Evolutionary conservation across 208 protist species (phyloP), one percentile per base, ranked within the genome.

Genomic region (Acanthamoeba royreba): DNA sequence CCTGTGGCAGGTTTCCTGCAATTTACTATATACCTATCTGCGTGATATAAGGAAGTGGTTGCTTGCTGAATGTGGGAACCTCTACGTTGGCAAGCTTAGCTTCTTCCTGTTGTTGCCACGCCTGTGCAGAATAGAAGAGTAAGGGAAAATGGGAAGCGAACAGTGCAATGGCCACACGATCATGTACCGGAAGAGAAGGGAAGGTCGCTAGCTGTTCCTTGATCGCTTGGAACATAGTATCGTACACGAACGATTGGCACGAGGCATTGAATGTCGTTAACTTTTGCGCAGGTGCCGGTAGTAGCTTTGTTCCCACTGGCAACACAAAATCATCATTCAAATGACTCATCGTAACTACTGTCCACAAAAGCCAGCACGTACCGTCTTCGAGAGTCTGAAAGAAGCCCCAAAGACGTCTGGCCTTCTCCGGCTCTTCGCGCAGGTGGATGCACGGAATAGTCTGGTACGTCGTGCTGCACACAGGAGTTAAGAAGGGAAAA

Each of bases 211-310:
- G 46, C 31, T 86, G 77, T 45, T 86, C 77, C 77, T 86, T 86
- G 77, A 86, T 86, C 43, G 46, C 33, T 28, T 58, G 77, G 77
- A 86, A 86, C 77, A 86, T 86, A 35, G 77, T 86, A 45, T 86
- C 77, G 28, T 86, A 86, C 11, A 55, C 77, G 46, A 86, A 86
- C 43, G 45, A 58, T 35, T 86, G 77, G 46, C 45, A 49, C 25
- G 45, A n/a, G 31, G 77, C 42, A 33, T 86, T 86, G 28, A 86
- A 19, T 15, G 77, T 40, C 5, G 42, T 55, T 28, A 86, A 22
- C 77, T 58, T 38, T 22, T 86, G 77, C 4, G 42, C 25, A 25
- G 77, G 77, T 8, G 5, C 43, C 1, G 77, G 45, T 4, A 86
- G 77, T n/a, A 86, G 19, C 77, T 86, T 86, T 38, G 55, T 25